Percentiles rank a stretch among this genome's conserved stretches.
phyloP scores from a whole-genome alignment of 495 filamentous ascomycete genomes.

The Xylaria bambusicola region DNA sequence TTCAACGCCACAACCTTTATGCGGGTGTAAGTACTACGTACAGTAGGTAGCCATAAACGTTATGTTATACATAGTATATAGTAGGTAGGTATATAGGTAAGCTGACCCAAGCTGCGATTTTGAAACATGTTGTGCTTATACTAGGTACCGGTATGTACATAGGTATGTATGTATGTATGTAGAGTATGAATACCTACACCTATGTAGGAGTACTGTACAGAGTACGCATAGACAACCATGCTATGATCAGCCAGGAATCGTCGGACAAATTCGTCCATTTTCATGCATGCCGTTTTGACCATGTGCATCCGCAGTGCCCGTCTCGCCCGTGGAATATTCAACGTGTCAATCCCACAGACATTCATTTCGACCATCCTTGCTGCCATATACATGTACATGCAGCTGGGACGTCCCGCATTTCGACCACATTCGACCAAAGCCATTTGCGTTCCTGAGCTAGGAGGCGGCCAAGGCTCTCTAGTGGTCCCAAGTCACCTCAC shows the following conservation, averaged over 20 bases:
- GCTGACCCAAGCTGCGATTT: not conserved
- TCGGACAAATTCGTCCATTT: constrained; percentile 26
- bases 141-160: too few species aligned
- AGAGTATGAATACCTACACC: too few species aligned
- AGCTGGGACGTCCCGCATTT: constrained; percentile 17
- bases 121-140: constrained; percentile 2
- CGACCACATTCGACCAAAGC: too few species aligned
- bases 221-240: too few species aligned
- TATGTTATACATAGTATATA: too few species aligned
- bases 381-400: too few species aligned
- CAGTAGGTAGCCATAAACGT: constrained; percentile 5
- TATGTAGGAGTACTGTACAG: too few species aligned
- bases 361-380: constrained; percentile 20
- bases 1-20: too few species aligned
- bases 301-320: constrained; percentile 21
- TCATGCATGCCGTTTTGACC: constrained; percentile 30
- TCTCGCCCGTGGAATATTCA: constrained; percentile 25
- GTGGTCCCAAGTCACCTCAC: constrained; percentile 3
- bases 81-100: too few species aligned
- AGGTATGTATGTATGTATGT: too few species aligned
- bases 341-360: constrained; percentile 37
- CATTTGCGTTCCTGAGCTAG: constrained; percentile 8
- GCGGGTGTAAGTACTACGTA: too few species aligned
- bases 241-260: too few species aligned
- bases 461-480: constrained; percentile 2